Base-by-base conservation (phyloP, 164 flowering plant species). In the Aristolochia californica region DNA sequence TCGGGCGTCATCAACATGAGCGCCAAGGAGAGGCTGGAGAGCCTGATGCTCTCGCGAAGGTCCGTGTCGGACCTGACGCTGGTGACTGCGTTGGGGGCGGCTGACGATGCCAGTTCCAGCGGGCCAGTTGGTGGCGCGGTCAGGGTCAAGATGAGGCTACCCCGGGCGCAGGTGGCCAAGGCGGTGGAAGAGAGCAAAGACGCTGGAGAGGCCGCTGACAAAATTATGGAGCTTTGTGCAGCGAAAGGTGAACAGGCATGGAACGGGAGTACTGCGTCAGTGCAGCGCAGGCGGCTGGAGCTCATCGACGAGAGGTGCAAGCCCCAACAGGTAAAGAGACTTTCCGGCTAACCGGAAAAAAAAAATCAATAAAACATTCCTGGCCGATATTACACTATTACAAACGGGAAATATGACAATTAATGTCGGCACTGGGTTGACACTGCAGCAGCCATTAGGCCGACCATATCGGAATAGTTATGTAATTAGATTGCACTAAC, bases 171-270 rank as follows among this genome's bases (percentile, higher is more conserved):
- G 59, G 83, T 91, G 61, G 83, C 73, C 23, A 84, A 60, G 68
- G 23, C 84, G 68, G 70, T 84, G 76, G 69, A 68, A 56, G 85
- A 80, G 44, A 79, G 91, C 63, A 71, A 40, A 28, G 78, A 78
- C 56, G 82, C 71, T n/a, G 65, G 74, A 0, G 97, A 91, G 58
- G 87, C 76, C 0, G 91, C 91, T 0, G 77, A 80, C 75, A 91
- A 70, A 72, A 78, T 91, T 34, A 59, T 81, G 72, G 70, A 64
- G 8, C 82, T 90, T 28, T 87, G 73, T 50, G 26, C 73, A 38
- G 68, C 47, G 8, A 60, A 66, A 15, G 26, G 24, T 14, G 27
- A 58, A 25, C n/a, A n/a, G n/a, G 55, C 27, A 5, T 34, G 40
- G 20, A 24, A 14, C n/a, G 10, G 27, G 2, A 15, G 26, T n/a